Base-by-base conservation (phyloP, 345 rosid species). In the Kernera saxatilis region DNA sequence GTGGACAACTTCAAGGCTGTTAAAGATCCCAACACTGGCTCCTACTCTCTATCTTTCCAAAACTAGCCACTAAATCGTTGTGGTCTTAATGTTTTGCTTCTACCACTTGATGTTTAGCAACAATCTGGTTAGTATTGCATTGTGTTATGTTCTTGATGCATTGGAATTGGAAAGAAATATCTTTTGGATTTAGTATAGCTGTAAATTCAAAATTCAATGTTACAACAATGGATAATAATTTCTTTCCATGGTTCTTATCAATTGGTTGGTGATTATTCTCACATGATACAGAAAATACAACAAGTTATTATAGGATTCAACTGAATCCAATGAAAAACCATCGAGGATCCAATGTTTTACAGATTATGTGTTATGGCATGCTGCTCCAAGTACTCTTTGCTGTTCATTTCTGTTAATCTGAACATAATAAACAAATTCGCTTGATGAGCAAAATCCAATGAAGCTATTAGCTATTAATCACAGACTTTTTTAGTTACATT, bases 361-460 rank as follows among this genome's bases (percentile, higher is more conserved):
- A 67, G 45, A 3, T 59, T 52, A 0, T 66, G 78, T 48, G 78
- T 27, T 23, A 58, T 40, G 45, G 83, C 84, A 32, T 89, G 94
- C 40, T 87, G 90, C 77, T 91, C 93, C 25, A 91, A 84, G 83
- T 85, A 93, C 81, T 91, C 96, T 80, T 82, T 89, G 85, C 98
- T 94, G 80, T 94, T 94, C 98, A 94, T 87, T 80, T 94, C 96
- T 37, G 97, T 91, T 77, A 91, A 78, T 75, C 99, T 94, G 88
- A 77, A 66, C 4, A 12, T 21, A 33, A 26, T 3, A 44, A 72
- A 54, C 49, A 72, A 23, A 7, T 9, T 25, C 23, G 8, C 49
- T 17, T 54, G 22, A 33, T 44, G 39, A 63, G 39, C 39, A 44
- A 22, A 35, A 64, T 19, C 44, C 4, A 19, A 40, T 1, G 5